Base-by-base conservation (phyloP, 805 yeast genomes). In the Myxozyma lipomycoides region DNA sequence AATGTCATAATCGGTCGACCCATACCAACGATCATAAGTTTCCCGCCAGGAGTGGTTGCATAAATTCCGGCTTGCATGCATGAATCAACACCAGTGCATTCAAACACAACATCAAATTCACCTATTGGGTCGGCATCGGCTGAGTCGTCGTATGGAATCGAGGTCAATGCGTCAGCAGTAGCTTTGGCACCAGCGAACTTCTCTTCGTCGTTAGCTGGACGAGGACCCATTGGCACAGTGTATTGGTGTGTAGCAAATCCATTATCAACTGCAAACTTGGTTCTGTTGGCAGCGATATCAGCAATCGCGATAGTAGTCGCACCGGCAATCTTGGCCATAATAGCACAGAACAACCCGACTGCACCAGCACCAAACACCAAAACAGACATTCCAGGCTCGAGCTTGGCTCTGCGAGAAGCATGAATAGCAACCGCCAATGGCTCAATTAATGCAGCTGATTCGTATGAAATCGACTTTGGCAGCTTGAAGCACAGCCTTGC, bases 281-380 rank as follows among this genome's bases (percentile, higher is more conserved):
- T 62, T n/a, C 70, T 58, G n/a, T 55, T 56, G 34, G 58, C 37
- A 3, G 80, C 73, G 43, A 85, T 73, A 66, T 86, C 95, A 37
- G 84, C 75, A 45, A 83, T 78, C 44, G 84, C 70, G 25, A 86
- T 81, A 6, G 77, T 72, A 10, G 81, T 70, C 6, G 91, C 91
- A 25, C 95, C 95, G 57, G 78, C 80, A 6, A 83, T 80, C 55
- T 73, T 76, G 17, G 86, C 87, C 38, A 78, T 83, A 35, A 82
- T 80, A 26, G 88, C 89, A 45, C 80, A 74, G 54, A 84, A 71
- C 45, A 86, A 66, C 21, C 95, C 95, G 52, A 86, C 87, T 6
- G 95, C 91, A 10, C 95, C 95, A 22, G 93, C 91, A 45, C 95
- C 95, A 54, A 83, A 81, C 0, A 86, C 84, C 34, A 78, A 80